A percentile compares a stretch with the other conserved stretches of the same genome.
Evolutionary conservation across 139 green algal genomes (phyloP).

Genomic region (Dunaliella sp.): DNA sequence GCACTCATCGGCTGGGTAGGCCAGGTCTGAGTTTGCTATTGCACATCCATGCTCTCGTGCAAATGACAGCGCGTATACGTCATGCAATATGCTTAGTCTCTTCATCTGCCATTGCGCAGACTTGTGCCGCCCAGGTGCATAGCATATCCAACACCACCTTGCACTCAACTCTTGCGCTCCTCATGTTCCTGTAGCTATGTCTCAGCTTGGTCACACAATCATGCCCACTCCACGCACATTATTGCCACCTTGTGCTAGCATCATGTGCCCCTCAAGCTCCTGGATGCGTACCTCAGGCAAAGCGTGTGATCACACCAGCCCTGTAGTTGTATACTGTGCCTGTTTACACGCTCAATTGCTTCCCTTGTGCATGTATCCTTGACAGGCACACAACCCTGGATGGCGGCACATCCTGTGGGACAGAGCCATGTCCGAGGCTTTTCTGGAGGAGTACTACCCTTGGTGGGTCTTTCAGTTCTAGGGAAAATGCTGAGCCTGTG

Average conservation of each 20-base stretch:
- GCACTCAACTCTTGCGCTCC: too few species aligned
- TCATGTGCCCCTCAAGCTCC: too few species aligned
- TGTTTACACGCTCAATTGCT: not conserved
- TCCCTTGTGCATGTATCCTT: not conserved
- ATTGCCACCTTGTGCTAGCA: too few species aligned
- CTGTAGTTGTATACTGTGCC: not conserved
- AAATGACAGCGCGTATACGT: not conserved
- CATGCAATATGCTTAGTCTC: not conserved
- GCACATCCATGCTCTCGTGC: too few species aligned
- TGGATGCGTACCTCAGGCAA: not conserved
- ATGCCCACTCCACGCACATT: not conserved
- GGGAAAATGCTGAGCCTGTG: not conserved
- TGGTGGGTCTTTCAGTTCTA: not conserved
- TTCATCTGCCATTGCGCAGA: not conserved
- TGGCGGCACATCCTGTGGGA: slow-evolving; percentile 46
- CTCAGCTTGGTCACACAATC: not conserved
- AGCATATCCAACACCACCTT: not conserved
- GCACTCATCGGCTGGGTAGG: not conserved
- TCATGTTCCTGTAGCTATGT: too few species aligned
- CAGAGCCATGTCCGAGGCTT: slow-evolving; percentile 13
- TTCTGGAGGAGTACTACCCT: slow-evolving; percentile 35
- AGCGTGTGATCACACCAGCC: not conserved
- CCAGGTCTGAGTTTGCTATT: not conserved
- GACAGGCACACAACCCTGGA: slow-evolving; percentile 21
- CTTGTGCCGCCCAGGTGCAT: not conserved